A percentile compares a stretch with the other conserved stretches of the same genome.
Evolutionary conservation across 2,329 filamentous ascomycete species (phyloP).

Genomic region (Trichoderma lentiforme): DNA sequence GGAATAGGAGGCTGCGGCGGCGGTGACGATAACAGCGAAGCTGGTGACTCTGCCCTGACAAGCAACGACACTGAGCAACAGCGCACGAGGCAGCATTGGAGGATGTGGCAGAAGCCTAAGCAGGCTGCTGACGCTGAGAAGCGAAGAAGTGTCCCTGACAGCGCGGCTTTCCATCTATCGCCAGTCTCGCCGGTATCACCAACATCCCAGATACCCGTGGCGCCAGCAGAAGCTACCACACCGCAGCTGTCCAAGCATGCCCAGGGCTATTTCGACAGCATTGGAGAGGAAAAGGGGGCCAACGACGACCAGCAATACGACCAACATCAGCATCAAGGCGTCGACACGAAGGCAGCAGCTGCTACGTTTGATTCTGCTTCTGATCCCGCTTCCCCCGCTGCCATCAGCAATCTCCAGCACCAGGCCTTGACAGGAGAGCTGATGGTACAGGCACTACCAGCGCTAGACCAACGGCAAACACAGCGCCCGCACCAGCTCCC

Average conservation of each 20-base stretch:
- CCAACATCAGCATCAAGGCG: not conserved
- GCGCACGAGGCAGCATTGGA: constrained; percentile 3
- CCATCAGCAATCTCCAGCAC: not conserved
- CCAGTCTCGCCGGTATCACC: not conserved
- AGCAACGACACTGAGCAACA: not conserved
- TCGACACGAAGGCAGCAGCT: not conserved
- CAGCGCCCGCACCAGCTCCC: constrained; percentile 19
- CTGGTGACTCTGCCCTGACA: constrained; percentile 2
- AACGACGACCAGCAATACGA: not conserved
- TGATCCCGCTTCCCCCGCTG: not conserved
- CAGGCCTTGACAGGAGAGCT: not conserved
- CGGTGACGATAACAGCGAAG: not conserved
- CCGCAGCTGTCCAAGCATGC: not conserved
- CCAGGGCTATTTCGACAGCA: not conserved
- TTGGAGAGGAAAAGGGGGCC: not conserved
- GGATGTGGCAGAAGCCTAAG: not conserved
- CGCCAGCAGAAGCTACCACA: not conserved
- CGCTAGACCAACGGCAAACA: not conserved
- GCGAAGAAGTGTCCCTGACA: not conserved
- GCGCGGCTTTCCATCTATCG: not conserved
- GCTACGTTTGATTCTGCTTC: not conserved
- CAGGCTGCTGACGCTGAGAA: not conserved
- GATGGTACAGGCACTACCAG: not conserved
- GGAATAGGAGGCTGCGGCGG: constrained; percentile 9
- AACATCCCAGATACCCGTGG: not conserved